A percentile compares a stretch with the other conserved stretches of the same genome.
These are phyloP conservation scores for Letharia columbiana DNA, from an alignment of 495 filamentous ascomycete species.

Conservation along the genomic window DNA sequence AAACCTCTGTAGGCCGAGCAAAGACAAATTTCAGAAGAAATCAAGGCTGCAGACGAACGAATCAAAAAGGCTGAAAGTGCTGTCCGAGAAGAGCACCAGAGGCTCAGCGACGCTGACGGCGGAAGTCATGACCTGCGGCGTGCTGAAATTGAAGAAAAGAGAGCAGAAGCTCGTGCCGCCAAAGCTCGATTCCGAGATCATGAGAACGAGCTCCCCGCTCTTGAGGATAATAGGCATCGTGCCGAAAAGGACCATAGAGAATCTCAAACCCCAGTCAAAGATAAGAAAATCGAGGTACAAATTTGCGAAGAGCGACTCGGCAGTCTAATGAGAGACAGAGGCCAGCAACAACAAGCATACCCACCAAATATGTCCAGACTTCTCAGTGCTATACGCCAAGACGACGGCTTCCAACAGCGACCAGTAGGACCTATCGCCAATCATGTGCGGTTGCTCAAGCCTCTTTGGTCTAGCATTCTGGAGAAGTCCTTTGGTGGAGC, in stretches of 20 bases:
- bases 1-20: constrained; percentile 39
- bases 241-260: constrained; percentile 31
- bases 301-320: constrained; percentile 40
- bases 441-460: constrained; percentile 64
- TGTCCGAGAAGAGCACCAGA: constrained; percentile 40
- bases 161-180: constrained; percentile 30
- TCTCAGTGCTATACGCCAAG: constrained; percentile 55
- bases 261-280: constrained; percentile 25
- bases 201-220: constrained; percentile 20
- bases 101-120: constrained; percentile 45
- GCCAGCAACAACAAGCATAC: constrained; percentile 46
- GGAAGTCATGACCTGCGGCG: constrained; percentile 44
- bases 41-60: constrained; percentile 37
- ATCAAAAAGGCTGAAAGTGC: constrained; percentile 36
- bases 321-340: constrained; percentile 45
- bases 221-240: constrained; percentile 34
- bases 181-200: constrained; percentile 31
- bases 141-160: constrained; percentile 39
- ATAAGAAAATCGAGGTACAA: constrained; percentile 35
- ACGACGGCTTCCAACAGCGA: constrained; percentile 54
- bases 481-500: constrained; percentile 60
- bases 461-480: constrained; percentile 75
- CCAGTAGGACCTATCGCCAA: constrained; percentile 81
- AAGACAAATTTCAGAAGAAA: constrained; percentile 40
- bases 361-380: constrained; percentile 53